Base-by-base conservation (phyloP, 176 grass and related monocot genomes). In the Hyparrhenia diplandra region DNA sequence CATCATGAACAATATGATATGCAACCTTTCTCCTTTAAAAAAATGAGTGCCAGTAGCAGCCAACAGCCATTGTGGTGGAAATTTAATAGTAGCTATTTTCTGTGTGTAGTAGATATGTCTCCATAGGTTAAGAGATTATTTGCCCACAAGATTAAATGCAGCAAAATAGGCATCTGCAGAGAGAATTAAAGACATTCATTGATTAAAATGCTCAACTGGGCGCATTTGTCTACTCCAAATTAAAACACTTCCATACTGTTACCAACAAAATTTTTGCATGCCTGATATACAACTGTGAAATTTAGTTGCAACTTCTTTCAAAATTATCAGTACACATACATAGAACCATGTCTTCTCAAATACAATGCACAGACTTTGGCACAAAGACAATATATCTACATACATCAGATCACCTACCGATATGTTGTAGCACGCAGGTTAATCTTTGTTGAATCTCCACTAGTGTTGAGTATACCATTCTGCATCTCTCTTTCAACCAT, bases 361-460 rank as follows among this genome's bases (percentile, higher is more conserved):
- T 45, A 71, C 70, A 51, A 17, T 17, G 60, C 23, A 54, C 5
- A 17, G 2, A 10, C 8, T n/a, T 46, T 28, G 45, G 8, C 3
- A 25, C 4, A 21, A 40, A 2, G 18, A 64, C 30, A 51, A 2
- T 69, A 62, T 69, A 51, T 84, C 5, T n/a, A n/a, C n/a, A n/a
- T n/a, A 67, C 1, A 64, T 11, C 55, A 77, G 3, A 37, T n/a
- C 13, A 59, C 69, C 14, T 49, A 94, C 94, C 89, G 81, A 80
- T 94, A 98, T 71, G 74, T 77, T 59, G 90, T 92, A 67, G 95
- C 95, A 61, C 84, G 85, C 43, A 98, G 70, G 51, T 98, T 98
- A 77, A 98, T 94, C 79, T 98, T 98, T 75, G 90, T 84, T 75
- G 71, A 89, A 82, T 94, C 90, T 45, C 52, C 79, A 24, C 23